phyloP scores from a whole-genome alignment of 805 yeast genomes.

The Blastobotrys attinorum region DNA sequence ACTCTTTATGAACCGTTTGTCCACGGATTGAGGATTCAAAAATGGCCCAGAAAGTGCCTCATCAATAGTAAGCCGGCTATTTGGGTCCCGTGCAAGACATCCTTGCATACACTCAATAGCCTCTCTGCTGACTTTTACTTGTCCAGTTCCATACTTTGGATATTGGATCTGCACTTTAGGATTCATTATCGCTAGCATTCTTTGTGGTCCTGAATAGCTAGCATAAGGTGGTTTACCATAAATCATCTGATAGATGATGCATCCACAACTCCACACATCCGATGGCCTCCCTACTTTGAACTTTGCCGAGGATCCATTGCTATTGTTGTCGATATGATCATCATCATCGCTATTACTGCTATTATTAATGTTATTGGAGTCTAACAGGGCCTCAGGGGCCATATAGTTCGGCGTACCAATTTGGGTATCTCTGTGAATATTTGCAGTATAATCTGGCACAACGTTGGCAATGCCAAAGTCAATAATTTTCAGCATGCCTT shows the following conservation, averaged over 20 bases:
- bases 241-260: slow-evolving; percentile 90
- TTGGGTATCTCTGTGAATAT: slow-evolving; percentile 81
- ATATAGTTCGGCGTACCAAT: slow-evolving; percentile 95
- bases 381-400: slow-evolving; percentile 94
- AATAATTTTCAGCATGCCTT: slow-evolving; percentile 77
- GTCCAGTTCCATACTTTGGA: slow-evolving; percentile 56
- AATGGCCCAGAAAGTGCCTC: slow-evolving; percentile 60
- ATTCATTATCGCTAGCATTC: slow-evolving; percentile 78
- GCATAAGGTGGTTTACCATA: slow-evolving; percentile 93
- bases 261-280: slow-evolving; percentile 97
- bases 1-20: slow-evolving; percentile 57
- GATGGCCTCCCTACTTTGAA: slow-evolving; percentile 88
- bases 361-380: slow-evolving; percentile 23
- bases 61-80: slow-evolving; percentile 53
- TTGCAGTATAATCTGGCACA: slow-evolving; percentile 85
- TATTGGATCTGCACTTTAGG: slow-evolving; percentile 66
- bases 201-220: slow-evolving; percentile 61
- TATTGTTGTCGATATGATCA: neutral
- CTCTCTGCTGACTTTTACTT: slow-evolving; percentile 55
- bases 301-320: slow-evolving; percentile 18
- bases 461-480: slow-evolving; percentile 92
- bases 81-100: slow-evolving; percentile 68
- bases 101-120: slow-evolving; percentile 62
- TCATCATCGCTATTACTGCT: slow-evolving; percentile 26
- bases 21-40: slow-evolving; percentile 65